Base-by-base conservation (phyloP, 352 stramenopile species). In the Pythium aquatile region DNA sequence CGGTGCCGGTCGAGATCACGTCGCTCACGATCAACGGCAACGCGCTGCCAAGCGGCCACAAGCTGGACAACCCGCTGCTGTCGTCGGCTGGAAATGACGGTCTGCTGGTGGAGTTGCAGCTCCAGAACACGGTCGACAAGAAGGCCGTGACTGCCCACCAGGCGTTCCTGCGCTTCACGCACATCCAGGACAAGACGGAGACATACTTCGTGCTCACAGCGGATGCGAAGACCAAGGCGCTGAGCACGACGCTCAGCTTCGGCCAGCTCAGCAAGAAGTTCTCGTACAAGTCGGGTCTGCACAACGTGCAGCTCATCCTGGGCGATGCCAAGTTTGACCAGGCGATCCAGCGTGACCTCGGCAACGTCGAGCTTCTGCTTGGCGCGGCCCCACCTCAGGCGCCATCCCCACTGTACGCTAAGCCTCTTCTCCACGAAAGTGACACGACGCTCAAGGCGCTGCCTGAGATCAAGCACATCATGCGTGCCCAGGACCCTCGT, bases 391-490 rank as follows among this genome's bases (percentile, higher is more conserved):
- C 83, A 30, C 83, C 85, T 28, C 65, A 76, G 51, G 75, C 74
- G 28, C 75, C 81, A 5, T 92, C 83, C n/a, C 85, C 87, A 40
- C 76, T 97, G 16, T 97, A 97, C 74, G 79, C 87, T 37, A 95
- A 94, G 69, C 73, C 83, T 42, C 75, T 97, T 55, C 75, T 95
- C 28, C 69, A 97, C 62, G 86, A 96, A 55, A 96, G 86, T 26
- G 89, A 97, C 68, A 92, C 87, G 59, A 93, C 89, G 55, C 77
- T 97, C 5, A 79, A 81, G 65, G 83, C 87, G 28, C 75, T 97
- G 55, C 88, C 87, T 0, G 87, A 96, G 68, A 97, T 96, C 63
- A 69, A 81, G 65, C 89, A 97, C 77, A 74, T 94, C 37, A 96
- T 96, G 87, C 85, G 87, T 47, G 54, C 77, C 33, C 74, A 93